Evolutionary conservation across 805 yeast species (phyloP).

Genomic region (Saturnispora zaruensis): DNA sequence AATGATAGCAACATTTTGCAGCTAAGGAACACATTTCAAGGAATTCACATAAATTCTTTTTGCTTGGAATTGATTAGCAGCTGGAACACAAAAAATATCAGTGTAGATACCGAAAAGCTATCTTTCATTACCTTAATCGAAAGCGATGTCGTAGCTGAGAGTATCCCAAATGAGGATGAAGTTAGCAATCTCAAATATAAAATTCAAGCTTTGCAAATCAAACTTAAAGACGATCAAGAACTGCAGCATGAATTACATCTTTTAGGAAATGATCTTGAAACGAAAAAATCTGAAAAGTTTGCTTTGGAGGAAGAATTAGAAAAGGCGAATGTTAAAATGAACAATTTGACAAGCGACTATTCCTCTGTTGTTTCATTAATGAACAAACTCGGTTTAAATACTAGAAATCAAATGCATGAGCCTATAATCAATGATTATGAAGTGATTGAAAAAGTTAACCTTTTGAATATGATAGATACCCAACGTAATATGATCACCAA

Average conservation of each 20-base stretch:
- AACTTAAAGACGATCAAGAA: constrained; percentile 18
- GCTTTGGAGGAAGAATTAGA: neutral
- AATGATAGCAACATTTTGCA: neutral
- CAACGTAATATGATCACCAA: constrained; percentile 12
- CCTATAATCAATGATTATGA: constrained; percentile 7
- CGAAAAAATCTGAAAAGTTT: neutral
- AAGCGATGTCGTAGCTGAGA: no score
- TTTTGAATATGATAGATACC: constrained; percentile 8
- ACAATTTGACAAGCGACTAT: neutral
- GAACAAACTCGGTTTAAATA: constrained; percentile 6
- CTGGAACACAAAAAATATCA: neutral
- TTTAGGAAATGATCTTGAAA: neutral
- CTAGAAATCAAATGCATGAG: neutral
- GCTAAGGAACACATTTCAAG: neutral
- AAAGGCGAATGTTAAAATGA: neutral
- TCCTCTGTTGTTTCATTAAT: neutral
- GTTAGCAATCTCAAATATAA: constrained; percentile 34
- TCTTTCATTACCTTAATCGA: neutral
- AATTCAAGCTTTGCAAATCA: constrained; percentile 33
- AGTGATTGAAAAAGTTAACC: constrained; percentile 6
- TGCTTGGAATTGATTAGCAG: neutral
- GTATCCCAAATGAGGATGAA: constrained; percentile 8
- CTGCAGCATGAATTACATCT: constrained; percentile 4
- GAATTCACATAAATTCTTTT: neutral
- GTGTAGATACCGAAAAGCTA: neutral